These are phyloP conservation scores for Ophiostoma perfectum DNA, from an alignment of 2,329 filamentous ascomycete species.

Conservation along the genomic window DNA sequence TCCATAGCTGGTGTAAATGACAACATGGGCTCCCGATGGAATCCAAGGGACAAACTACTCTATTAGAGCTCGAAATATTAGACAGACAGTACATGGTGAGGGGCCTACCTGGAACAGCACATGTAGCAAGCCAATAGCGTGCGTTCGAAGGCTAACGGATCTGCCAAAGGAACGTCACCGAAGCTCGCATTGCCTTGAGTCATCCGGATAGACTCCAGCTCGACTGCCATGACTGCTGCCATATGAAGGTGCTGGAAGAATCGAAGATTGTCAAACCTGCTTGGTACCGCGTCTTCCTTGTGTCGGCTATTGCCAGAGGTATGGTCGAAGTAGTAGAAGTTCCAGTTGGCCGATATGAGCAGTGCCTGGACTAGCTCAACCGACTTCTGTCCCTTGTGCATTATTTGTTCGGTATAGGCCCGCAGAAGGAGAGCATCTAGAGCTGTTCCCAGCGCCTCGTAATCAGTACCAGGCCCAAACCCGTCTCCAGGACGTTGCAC, in stretches of 20 bases:
- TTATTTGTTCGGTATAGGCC: constrained; percentile 21
- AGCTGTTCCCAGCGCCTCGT: not conserved
- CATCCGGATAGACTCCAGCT: constrained; percentile 15
- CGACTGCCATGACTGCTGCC: constrained; percentile 19
- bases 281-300: not conserved
- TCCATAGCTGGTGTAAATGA: constrained; percentile 20
- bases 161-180: not conserved
- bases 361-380: constrained; percentile 25
- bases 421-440: constrained; percentile 21
- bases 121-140: constrained; percentile 23
- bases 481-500: not conserved
- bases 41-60: not conserved
- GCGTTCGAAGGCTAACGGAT: constrained; percentile 19
- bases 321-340: constrained; percentile 17
- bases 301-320: not conserved
- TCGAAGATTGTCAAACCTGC: not conserved
- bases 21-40: constrained; percentile 19
- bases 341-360: constrained; percentile 24
- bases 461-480: not conserved
- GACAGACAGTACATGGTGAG: not conserved
- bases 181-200: not conserved
- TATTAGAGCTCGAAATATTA: not conserved
- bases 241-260: constrained; percentile 21
- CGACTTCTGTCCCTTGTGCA: constrained; percentile 17
- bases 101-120: constrained; percentile 15